A percentile compares a stretch with the other conserved stretches of the same genome.
Evolutionary conservation across 2,329 filamentous ascomycete genomes (phyloP).

Genomic region (Emydomyces testavorans): DNA sequence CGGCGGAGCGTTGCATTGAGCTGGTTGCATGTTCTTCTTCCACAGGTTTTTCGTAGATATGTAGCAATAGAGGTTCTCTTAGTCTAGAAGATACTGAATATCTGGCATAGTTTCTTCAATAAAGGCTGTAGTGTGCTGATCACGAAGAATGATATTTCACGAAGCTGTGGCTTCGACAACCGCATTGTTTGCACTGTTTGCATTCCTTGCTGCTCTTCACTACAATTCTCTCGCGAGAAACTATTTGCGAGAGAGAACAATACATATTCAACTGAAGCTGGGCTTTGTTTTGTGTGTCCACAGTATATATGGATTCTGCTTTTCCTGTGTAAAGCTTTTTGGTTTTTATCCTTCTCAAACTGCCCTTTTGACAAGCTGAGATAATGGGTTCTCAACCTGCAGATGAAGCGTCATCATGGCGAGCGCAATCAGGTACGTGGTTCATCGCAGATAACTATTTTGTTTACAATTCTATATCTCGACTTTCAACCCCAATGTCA

Average conservation of each 20-base stretch:
- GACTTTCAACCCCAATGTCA: not conserved
- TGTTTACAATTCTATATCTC: not conserved
- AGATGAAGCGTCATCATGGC: constrained; percentile 24
- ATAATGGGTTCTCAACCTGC: constrained; percentile 14
- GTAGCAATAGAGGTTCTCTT: not conserved
- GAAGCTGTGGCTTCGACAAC: no score
- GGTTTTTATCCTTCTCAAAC: not conserved
- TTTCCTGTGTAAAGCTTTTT: not conserved
- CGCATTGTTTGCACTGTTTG: constrained; percentile 5
- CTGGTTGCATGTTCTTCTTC: constrained; percentile 7
- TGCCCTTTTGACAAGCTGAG: not conserved
- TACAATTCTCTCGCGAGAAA: not conserved
- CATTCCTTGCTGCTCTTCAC: no score
- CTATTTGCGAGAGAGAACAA: not conserved
- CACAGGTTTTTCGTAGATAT: not conserved
- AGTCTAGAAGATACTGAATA: not conserved
- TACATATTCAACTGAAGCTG: not conserved
- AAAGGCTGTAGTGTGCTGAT: not conserved
- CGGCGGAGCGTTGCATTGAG: constrained; percentile 25
- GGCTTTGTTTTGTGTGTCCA: not conserved
- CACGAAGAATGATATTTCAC: no score
- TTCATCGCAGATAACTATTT: constrained; percentile 3
- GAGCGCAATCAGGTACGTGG: constrained; percentile 26
- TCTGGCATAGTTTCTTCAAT: not conserved
- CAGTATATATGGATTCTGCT: not conserved